These are phyloP conservation scores for Penicillium pancosmium DNA, from an alignment of 495 filamentous ascomycete species.

Conservation along the genomic window DNA sequence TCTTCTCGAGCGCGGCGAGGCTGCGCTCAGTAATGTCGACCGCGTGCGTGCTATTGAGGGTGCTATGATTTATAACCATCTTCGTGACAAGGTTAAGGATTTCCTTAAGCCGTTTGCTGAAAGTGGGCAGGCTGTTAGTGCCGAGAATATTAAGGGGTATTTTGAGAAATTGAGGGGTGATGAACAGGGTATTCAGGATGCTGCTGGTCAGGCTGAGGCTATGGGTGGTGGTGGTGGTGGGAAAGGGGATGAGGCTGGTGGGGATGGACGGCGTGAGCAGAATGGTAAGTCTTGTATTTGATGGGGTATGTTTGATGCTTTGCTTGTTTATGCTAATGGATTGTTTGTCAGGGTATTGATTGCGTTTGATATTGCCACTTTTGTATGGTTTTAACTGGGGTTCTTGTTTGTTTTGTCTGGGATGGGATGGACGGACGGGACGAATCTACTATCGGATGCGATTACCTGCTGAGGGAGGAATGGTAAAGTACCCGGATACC, in stretches of 20 bases:
- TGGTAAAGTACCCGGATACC: background rate
- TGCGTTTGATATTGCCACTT: background rate
- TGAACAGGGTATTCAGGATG: slow-evolving; percentile 59
- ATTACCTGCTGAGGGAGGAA: background rate
- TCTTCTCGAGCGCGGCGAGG: slow-evolving; percentile 86
- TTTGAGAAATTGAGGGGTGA: slow-evolving; percentile 94
- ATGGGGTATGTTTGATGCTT: background rate
- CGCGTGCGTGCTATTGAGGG: slow-evolving; percentile 93
- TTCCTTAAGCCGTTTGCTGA: slow-evolving; percentile 95
- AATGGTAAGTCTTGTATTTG: slow-evolving; percentile 32
- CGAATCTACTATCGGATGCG: no score
- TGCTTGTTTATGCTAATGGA: slow-evolving; percentile 26
- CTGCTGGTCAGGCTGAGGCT: slow-evolving; percentile 39
- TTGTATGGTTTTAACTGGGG: no score
- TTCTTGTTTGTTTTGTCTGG: no score
- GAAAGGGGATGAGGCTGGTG: slow-evolving; percentile 23
- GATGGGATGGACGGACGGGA: background rate
- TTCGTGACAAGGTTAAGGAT: slow-evolving; percentile 90
- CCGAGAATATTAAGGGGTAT: slow-evolving; percentile 93
- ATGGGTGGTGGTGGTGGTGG: slow-evolving; percentile 19
- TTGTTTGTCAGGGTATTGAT: slow-evolving; percentile 7
- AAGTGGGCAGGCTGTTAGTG: slow-evolving; percentile 79
- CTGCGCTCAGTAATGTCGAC: slow-evolving; percentile 85
- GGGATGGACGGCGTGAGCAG: slow-evolving; percentile 37
- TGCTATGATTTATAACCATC: slow-evolving; percentile 94